These are phyloP conservation scores for Metschnikowia picachoensis DNA, from an alignment of 805 yeast genomes.

Conservation along the genomic window DNA sequence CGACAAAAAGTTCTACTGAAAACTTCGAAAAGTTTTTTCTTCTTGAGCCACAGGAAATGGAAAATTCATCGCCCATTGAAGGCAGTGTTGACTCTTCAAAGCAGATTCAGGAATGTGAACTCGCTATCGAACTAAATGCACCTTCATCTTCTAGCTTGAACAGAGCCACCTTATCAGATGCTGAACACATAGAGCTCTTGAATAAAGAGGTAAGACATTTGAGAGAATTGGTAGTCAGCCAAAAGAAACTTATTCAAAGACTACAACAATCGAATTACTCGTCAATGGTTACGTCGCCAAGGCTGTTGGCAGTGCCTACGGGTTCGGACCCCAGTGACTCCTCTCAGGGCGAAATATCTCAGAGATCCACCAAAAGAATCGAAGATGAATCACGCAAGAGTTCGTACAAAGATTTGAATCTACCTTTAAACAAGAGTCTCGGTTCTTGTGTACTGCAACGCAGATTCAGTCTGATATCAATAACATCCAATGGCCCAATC, in stretches of 20 bases:
- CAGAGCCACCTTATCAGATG: constrained; percentile 25
- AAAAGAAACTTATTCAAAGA: neutral
- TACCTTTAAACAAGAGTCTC: too few species aligned
- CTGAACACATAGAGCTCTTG: constrained; percentile 33
- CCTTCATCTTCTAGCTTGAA: constrained; percentile 39
- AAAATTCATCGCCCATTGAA: too few species aligned
- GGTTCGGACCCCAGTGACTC: too few species aligned
- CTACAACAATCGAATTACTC: neutral
- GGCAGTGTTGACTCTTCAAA: too few species aligned
- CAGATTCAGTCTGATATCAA: constrained; percentile 10
- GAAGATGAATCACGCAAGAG: neutral
- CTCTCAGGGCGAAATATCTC: constrained; percentile 19
- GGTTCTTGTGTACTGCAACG: neutral
- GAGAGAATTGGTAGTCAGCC: neutral
- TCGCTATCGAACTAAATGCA: neutral
- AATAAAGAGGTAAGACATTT: neutral
- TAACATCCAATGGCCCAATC: constrained; percentile 13
- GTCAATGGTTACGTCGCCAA: too few species aligned
- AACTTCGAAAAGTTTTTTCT: too few species aligned
- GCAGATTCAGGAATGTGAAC: neutral
- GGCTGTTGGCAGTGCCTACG: too few species aligned
- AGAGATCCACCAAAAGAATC: constrained; percentile 25
- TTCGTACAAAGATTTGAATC: neutral
- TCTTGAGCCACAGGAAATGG: too few species aligned
- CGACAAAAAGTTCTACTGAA: too few species aligned